Percentiles rank a stretch among this genome's conserved stretches.
These are phyloP conservation scores for Gossypium sturtianum DNA, from an alignment of 345 rosid genomes.

Conservation along the genomic window DNA sequence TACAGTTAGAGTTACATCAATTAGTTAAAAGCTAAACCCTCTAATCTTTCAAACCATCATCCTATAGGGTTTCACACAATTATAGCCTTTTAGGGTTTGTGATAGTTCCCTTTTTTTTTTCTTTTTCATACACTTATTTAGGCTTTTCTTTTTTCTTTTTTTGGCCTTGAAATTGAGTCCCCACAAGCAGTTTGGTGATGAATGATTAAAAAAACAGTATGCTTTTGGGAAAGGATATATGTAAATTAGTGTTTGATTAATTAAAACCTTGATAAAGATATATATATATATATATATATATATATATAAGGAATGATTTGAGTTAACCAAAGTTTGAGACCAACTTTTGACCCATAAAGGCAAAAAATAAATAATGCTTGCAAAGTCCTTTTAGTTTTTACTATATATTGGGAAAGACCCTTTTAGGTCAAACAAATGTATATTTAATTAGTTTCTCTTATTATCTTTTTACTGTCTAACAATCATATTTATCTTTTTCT, in stretches of 20 bases:
- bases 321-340: background rate
- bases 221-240: background rate
- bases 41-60: background rate
- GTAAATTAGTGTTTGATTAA: conserved; percentile 1
- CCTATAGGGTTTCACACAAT: background rate
- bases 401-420: background rate
- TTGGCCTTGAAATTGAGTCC: conserved; percentile 1
- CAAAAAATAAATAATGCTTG: background rate
- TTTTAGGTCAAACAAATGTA: background rate
- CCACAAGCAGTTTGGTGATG: background rate
- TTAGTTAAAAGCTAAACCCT: background rate
- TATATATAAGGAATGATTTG: background rate
- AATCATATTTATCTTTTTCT: background rate
- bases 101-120: too few relatives aligned
- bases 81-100: background rate
- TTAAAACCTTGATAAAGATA: background rate
- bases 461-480: background rate
- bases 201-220: conserved; percentile 2
- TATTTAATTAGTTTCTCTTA: background rate
- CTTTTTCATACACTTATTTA: background rate
- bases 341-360: background rate
- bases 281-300: too few relatives aligned
- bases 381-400: background rate
- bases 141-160: background rate
- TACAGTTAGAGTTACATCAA: background rate